Percentiles rank a stretch among this genome's conserved stretches.
phyloP scores from a whole-genome alignment of 1,284 basidiomycete genomes.

The Cutaneotrichosporon sp. region DNA sequence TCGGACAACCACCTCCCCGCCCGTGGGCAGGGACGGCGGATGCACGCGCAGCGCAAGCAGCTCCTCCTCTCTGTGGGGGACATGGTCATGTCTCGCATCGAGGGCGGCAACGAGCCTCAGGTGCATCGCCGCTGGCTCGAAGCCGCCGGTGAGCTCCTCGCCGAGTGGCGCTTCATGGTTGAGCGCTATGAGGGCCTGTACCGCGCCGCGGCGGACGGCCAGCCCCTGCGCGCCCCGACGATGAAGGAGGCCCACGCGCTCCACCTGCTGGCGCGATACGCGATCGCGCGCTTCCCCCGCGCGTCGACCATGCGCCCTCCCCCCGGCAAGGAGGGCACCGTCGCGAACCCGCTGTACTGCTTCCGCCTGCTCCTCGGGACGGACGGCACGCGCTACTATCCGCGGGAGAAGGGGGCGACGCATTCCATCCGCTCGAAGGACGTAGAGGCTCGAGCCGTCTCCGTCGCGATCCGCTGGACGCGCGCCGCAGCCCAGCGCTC shows the following conservation, averaged over 20 bases:
- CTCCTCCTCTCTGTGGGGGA: conserved; percentile 1
- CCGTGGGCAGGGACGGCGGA: background rate
- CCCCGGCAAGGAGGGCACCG: background rate
- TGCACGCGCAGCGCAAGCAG: background rate
- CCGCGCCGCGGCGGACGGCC: background rate
- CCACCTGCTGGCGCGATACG: conserved; percentile 2
- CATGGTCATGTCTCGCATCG: background rate
- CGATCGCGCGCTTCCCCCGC: background rate
- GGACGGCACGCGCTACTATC: background rate
- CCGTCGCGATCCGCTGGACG: conserved; percentile 8
- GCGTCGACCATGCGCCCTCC: background rate
- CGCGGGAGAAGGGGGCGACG: no score
- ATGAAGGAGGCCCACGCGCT: background rate
- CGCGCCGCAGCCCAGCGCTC: conserved; percentile 5
- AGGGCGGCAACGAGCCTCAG: background rate
- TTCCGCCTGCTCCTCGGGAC: background rate
- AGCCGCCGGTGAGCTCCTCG: background rate
- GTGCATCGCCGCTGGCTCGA: background rate
- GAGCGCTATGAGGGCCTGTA: background rate
- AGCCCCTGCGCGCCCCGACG: background rate
- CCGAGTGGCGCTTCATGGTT: background rate
- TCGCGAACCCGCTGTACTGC: conserved; percentile 1
- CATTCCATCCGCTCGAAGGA: background rate
- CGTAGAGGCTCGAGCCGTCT: background rate
- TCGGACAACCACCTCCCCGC: background rate